phyloP scores from a whole-genome alignment of 163 green algal species.

The Chlorella variabilis region DNA sequence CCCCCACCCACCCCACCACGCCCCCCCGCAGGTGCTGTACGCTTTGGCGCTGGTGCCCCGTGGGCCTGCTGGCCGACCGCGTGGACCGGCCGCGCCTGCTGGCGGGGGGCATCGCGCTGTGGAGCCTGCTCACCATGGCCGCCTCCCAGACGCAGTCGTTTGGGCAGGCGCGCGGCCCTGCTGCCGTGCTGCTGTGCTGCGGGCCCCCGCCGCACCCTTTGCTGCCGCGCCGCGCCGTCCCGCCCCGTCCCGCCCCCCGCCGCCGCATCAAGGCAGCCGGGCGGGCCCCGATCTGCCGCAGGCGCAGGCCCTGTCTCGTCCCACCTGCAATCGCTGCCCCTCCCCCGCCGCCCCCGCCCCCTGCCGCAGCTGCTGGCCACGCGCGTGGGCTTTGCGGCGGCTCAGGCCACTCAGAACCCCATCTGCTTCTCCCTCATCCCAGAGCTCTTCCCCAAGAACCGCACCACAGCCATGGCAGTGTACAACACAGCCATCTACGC shows the following conservation, averaged over 20 bases:
- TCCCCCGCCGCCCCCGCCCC: too few species aligned
- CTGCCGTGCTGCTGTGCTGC: too few species aligned
- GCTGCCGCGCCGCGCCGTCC: too few species aligned
- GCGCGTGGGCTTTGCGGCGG: conserved; percentile 75
- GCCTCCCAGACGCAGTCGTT: conserved; percentile 72
- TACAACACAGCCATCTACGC: conserved; percentile 95
- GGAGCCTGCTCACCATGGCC: conserved; percentile 74
- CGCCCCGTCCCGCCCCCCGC: too few species aligned
- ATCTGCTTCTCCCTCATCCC: conserved; percentile 89
- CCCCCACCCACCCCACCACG: too few species aligned
- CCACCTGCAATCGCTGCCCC: too few species aligned
- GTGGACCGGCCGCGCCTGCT: conserved; percentile 76
- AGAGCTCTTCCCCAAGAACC: conserved; percentile 88
- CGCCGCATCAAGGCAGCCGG: too few species aligned
- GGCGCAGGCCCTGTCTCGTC: too few species aligned
- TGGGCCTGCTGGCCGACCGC: conserved; percentile 83
- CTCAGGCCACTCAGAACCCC: conserved; percentile 87
- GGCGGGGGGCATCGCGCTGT: conserved; percentile 67
- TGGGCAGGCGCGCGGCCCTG: conserved; percentile 38
- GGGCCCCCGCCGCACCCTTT: too few species aligned
- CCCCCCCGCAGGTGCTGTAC: conserved; percentile 74
- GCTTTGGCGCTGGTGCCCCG: conserved; percentile 82
- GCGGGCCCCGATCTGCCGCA: too few species aligned
- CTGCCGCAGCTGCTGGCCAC: conserved; percentile 62
- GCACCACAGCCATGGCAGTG: conserved; percentile 81